Base-by-base conservation (phyloP, 495 filamentous ascomycete species). In the Glarea lozoyensis region DNA sequence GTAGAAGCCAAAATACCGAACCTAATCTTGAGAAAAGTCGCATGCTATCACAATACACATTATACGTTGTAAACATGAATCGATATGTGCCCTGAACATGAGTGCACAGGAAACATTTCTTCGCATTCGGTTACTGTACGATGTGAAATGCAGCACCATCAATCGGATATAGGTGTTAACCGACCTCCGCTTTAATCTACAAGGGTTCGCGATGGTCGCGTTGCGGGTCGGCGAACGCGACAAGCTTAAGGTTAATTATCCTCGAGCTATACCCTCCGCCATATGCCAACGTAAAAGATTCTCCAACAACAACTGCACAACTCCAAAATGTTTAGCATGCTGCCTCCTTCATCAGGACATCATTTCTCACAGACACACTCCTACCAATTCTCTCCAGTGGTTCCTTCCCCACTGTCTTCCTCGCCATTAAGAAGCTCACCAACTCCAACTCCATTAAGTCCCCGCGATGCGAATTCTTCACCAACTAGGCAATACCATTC, bases 381-480 rank as follows among this genome's bases (percentile, higher is more conserved):
- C 17, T 30, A 43, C 19, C 13, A 45, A 17, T 49, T 49, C 46
- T 20, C 38, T 10, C 49, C 49, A 9, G 17, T 18, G 7, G 30
- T 46, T 23, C 25, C 53, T 2, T 53, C 49, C 16, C 53, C 53
- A 4, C 49, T 56, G 1, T 53, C 53, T 9, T 50, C 39, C 16
- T 53, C 49, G 3, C 49, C 53, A 0, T 31, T 56, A 0, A 41
- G 49, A 15, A 22, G 29, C 11, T 19, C 16, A 22, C 29, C 34
- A 46, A 33, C 37, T 4, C 17, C 20, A 38, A 30, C 22, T 13
- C 33, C 11, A n/a, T n/a, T 29, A 9, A 32, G 19, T 12, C 37
- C 37, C 7, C 15, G 37, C 19, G 15, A 35, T 35, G 15, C 9
- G 17, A 35, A 35, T 15, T 6, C 17, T 9, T 15, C 32, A 7